Percentiles rank a stretch among this genome's conserved stretches.
Evolutionary conservation across 2,329 filamentous ascomycete species (phyloP).

Genomic region (Claviceps paspali): DNA sequence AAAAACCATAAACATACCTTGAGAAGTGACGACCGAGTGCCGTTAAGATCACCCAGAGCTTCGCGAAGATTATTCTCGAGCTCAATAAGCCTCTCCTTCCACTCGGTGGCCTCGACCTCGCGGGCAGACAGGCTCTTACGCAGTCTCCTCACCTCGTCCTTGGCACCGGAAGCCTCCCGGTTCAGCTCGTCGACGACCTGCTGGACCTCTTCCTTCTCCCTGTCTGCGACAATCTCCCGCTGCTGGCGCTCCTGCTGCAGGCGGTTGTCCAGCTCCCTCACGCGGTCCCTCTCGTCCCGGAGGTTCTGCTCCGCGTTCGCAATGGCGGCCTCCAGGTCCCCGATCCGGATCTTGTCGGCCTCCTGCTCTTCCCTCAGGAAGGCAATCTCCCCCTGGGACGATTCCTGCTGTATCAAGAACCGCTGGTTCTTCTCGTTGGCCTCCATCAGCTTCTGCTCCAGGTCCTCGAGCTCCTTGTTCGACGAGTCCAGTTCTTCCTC

Average conservation of each 20-base stretch:
- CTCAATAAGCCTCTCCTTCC: constrained; percentile 82
- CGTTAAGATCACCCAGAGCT: constrained; percentile 74
- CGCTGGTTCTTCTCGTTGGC: constrained; percentile 77
- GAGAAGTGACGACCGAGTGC: constrained; percentile 71
- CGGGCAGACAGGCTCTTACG: constrained; percentile 70
- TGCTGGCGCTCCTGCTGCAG: constrained; percentile 70
- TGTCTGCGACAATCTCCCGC: constrained; percentile 69
- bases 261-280: constrained; percentile 56
- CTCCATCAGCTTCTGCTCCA: constrained; percentile 74
- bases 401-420: constrained; percentile 82
- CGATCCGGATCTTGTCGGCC: constrained; percentile 93
- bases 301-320: constrained; percentile 64
- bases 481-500: constrained; percentile 71
- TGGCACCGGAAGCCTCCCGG: constrained; percentile 61
- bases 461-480: constrained; percentile 71
- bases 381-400: constrained; percentile 78
- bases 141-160: constrained; percentile 71
- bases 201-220: constrained; percentile 91
- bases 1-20: too few relatives aligned
- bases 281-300: constrained; percentile 71
- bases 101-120: constrained; percentile 78
- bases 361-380: constrained; percentile 97
- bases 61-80: constrained; percentile 79
- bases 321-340: constrained; percentile 73
- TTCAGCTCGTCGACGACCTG: constrained; percentile 89